Evolutionary conservation across 257 asterid species (phyloP), one percentile per base, ranked within the genome.

Genomic region (Mentha longifolia): DNA sequence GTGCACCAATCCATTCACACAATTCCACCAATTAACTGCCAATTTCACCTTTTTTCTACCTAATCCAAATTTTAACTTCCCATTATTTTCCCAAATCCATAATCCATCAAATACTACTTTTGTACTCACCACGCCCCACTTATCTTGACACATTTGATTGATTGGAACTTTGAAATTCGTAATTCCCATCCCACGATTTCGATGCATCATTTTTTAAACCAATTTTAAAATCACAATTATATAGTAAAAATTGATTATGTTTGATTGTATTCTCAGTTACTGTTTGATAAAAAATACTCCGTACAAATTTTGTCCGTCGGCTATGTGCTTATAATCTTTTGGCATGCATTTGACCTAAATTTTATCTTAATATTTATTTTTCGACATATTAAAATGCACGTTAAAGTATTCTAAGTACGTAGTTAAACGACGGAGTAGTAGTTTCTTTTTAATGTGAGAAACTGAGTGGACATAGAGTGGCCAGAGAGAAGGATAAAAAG

Each of bases 1-100:
- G 12, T 57, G 79, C 80, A 67, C 57, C 76, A 75, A 67, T 80
- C 85, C 87, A 77, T 50, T 39, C 69, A 75, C 67, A 75, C 81
- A 67, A 74, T 74, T 71, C 74, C 80, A 78, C 45, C 49, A 60
- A 65, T 66, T 74, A 65, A 74, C 71, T 77, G 78, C 66, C 88
- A 70, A 74, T 39, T 54, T 81, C 16, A 49, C 76, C 72, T 75
- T 84, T 7, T 7, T 74, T 57, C 71, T 57, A 65, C 51, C 70
- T 57, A 45, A 60, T 61, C 13, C 5, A 45, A 61, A 5, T 46
- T 16, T 57, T 16, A 12, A 65, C 14, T 30, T 62, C 19, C 35
- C 35, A 51, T 47, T 52, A 30, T 64, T 4, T 22, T 61, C 7
- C 63, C 35, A 51, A 67, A 78, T 45, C 72, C 76, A 70, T 71